Evolutionary conservation across 257 asterid genomes (phyloP), one percentile per base, ranked within the genome.

Genomic region (Euphrasia confusa): DNA sequence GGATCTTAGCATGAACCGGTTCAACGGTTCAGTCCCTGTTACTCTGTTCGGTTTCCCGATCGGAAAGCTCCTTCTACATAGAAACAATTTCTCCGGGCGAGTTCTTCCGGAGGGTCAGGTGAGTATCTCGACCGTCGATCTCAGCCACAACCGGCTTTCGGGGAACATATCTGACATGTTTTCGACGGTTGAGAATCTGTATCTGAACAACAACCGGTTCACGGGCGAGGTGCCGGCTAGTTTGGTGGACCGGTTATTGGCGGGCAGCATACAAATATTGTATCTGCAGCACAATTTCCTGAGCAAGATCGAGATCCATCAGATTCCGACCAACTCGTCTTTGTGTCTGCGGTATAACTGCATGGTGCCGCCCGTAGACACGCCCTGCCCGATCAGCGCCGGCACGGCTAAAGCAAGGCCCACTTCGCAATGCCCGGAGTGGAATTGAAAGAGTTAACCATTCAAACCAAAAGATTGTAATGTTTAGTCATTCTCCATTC

Each of bases 281-380:
- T 93, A 93, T 63, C 58, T 93, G 2, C 99, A 93, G 81, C 99
- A 93, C 50, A 92, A 92, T 33, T 92, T 70, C 44, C 66, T 93
- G 75, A 93, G 95, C 2, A 95, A 95, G 32, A 89, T 93, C 7
- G 79, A 72, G 64, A 85, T 93, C 4, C 82, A 77, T 54, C 97
- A 72, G 76, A 92, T 92, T 71, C 97, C 97, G 0, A 52, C 80
- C 66, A 87, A 84, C 60, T 81, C 89, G 4, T 89, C 97, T 7
- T 37, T 92, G 77, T 92, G 99, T 68, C 77, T 92, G 64, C 97
- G 89, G 81, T 92, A 92, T 54, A 92, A 92, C 63, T 89, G 99
- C 54, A 92, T 92, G 99, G 95, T 92, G 52, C 77, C 73, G 14
- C 99, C 97, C 48, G 80, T 89, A 21, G 78, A 84, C 69, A 78